Base-by-base conservation (phyloP, 2,329 filamentous ascomycete genomes). In the Fusarium sp. region DNA sequence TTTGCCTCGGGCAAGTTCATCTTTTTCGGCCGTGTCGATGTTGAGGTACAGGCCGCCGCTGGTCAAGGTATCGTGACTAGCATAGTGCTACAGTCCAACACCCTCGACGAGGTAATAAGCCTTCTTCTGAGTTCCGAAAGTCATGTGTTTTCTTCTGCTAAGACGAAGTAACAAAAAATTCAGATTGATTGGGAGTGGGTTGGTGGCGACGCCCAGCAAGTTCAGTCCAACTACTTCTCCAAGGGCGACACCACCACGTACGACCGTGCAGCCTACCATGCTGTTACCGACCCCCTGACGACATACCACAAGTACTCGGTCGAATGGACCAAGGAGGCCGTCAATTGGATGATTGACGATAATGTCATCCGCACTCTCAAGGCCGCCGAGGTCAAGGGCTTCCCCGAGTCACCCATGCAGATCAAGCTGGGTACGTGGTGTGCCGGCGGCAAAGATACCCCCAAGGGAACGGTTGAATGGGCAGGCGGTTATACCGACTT, bases 121-220 rank as follows among this genome's bases (percentile, higher is more conserved):
- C 9, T 10, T 20, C 9, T 10, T 20, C 62, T 31, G 63, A 27
- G 3, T 4, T 4, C 7, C 13, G 6, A 16, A 6, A 25, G 20
- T 23, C 7, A 2, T 10, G 16, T 42, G 7, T 44, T 44, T 44
- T 6, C 10, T 44, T 13, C 20, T 44, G 20, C 40, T 16, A 7
- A 50, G 10, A 6, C 40, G 25, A 7, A 25, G 58, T 31, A 5
- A 33, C 14, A n/a, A 62, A 31, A 10, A 18, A 3, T 5, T 8
- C 13, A 97, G 84, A 96, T 97, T 70, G 94, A 97, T 80, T 96
- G 93, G 91, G 95, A 97, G 81, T 97, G 92, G 91, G 85, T 97
- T 60, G 95, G 94, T 64, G 89, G 88, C 58, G 87, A 92, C 75
- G 81, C 84, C 70, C 79, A 83, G 31, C 84, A 94, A 77, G 93